phyloP scores from a whole-genome alignment of 1,284 basidiomycete species.

The Cutaneotrichosporon mucoides region DNA sequence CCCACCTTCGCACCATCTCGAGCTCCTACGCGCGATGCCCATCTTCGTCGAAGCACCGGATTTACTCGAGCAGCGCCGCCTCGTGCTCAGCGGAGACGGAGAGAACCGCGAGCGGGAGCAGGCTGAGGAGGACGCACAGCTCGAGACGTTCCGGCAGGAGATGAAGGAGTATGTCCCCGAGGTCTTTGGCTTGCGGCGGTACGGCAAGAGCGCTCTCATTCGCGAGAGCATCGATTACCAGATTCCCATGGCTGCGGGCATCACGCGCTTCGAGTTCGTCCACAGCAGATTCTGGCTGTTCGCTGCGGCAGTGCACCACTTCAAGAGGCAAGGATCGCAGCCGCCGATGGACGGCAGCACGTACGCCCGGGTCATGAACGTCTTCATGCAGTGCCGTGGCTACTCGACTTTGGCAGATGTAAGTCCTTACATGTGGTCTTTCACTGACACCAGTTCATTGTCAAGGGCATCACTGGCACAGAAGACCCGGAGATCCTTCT shows the following conservation, averaged over 20 bases:
- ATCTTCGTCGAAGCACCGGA: slow-evolving; percentile 44
- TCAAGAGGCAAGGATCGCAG: slow-evolving; percentile 26
- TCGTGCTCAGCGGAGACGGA: slow-evolving; percentile 41
- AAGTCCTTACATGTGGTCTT: slow-evolving; percentile 4
- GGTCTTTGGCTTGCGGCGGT: slow-evolving; percentile 34
- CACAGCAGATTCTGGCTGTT: slow-evolving; percentile 39
- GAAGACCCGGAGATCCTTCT: slow-evolving; percentile 39
- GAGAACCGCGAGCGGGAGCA: slow-evolving; percentile 27
- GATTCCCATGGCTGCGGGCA: slow-evolving; percentile 24
- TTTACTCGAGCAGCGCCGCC: slow-evolving; percentile 38
- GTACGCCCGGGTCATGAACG: slow-evolving; percentile 37
- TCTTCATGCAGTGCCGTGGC: slow-evolving; percentile 35
- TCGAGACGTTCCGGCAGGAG: slow-evolving; percentile 35
- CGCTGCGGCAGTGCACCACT: slow-evolving; percentile 25
- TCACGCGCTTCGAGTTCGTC: slow-evolving; percentile 39
- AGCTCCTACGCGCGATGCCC: slow-evolving; percentile 38
- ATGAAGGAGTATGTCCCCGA: slow-evolving; percentile 44
- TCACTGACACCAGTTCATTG: slow-evolving; percentile 29
- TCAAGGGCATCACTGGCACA: slow-evolving; percentile 31
- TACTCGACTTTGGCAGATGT: slow-evolving; percentile 42
- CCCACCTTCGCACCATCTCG: slow-evolving; percentile 34
- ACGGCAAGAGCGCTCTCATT: slow-evolving; percentile 26
- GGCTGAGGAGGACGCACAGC: slow-evolving; percentile 27
- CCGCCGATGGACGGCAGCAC: slow-evolving; percentile 39
- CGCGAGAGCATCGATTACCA: slow-evolving; percentile 32